Evolutionary conservation across 116 monocot genomes (phyloP), one percentile per base, ranked within the genome.

Genomic region (Phalaenopsis hybrid): DNA sequence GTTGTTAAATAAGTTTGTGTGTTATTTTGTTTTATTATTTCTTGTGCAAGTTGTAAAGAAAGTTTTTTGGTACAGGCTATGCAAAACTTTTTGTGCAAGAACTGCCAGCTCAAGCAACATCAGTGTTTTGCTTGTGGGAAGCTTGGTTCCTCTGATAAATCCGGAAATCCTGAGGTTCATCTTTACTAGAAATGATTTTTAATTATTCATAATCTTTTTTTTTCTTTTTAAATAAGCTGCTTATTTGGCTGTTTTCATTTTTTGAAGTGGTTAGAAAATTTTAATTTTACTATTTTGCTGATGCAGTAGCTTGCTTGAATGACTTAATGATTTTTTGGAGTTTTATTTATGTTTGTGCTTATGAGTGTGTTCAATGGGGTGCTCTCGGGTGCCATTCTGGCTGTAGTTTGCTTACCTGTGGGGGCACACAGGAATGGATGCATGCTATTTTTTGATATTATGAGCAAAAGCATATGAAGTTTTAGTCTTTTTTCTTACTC

Each of bases 91-190:
- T 86, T 90, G 57, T 97, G 97, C 76, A 82, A 85, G 58, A 97
- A 94, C 75, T 97, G 97, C 70, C 67, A 83, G 61, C 74, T 84
- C 20, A 92, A 93, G 52, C 67, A 86, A 44, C 97, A 97, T 77
- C 97, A 97, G 78, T 97, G 97, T 81, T 97, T 94, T 90, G 83
- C 86, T 21, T 97, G 97, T 88, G 97, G 97, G 37, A 91, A 90
- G 78, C 81, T 97, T 17, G 97, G 94, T 10, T 86, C 91, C n/a
- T 97, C 97, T 84, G 90, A 93, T 84, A 88, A 85, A 83, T 69
- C 84, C 34, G 75, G 79, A 37, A 84, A 84, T 86, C 83, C 90
- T 55, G 89, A 94, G 94, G 94, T 94, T 67, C 49, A 37, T 78
- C 15, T 21, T 63, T 63, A 13, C 12, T 23, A 4, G 23, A 63